Percentiles rank a stretch among this genome's conserved stretches.
phyloP scores from a whole-genome alignment of 2,329 filamentous ascomycete species.

The Coleophoma cylindrospora region DNA sequence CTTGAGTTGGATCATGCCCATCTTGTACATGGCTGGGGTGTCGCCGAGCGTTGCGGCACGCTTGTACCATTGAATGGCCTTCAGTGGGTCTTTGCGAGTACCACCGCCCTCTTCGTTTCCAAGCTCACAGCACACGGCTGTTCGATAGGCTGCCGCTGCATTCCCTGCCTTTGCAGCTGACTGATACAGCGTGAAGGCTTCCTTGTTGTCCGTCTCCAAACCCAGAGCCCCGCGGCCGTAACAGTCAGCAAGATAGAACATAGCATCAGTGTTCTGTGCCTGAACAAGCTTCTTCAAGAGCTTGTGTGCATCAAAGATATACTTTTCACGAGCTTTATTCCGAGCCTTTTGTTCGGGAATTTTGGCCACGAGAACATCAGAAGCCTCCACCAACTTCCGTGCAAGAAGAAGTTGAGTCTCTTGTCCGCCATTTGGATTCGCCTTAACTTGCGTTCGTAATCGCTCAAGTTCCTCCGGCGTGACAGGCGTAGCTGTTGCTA shows the following conservation, averaged over 20 bases:
- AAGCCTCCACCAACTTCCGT: slow-evolving; percentile 81
- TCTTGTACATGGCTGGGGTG: slow-evolving; percentile 94
- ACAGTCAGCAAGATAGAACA: slow-evolving; percentile 91
- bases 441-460: slow-evolving; percentile 64
- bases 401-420: slow-evolving; percentile 68
- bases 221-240: slow-evolving; percentile 79
- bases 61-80: slow-evolving; percentile 98
- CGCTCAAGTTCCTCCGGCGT: slow-evolving; percentile 74
- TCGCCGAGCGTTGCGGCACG: slow-evolving; percentile 87
- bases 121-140: slow-evolving; percentile 95
- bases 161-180: slow-evolving; percentile 88
- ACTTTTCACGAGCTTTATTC: slow-evolving; percentile 74
- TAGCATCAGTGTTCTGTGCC: slow-evolving; percentile 72
- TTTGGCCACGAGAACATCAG: slow-evolving; percentile 63
- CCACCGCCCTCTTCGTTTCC: slow-evolving; percentile 92
- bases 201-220: slow-evolving; percentile 76
- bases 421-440: slow-evolving; percentile 63
- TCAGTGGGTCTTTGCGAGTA: slow-evolving; percentile 82
- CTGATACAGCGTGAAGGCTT: slow-evolving; percentile 91
- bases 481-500: slow-evolving; percentile 35
- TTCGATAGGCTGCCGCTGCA: slow-evolving; percentile 82
- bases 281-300: slow-evolving; percentile 82
- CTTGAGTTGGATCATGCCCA: slow-evolving; percentile 93
- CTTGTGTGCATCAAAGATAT: slow-evolving; percentile 81
- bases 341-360: slow-evolving; percentile 66